Percentiles rank a stretch among this genome's conserved stretches.
These are phyloP conservation scores for Pleodorina starrii DNA, from an alignment of 139 green algal genomes.

Conservation along the genomic window DNA sequence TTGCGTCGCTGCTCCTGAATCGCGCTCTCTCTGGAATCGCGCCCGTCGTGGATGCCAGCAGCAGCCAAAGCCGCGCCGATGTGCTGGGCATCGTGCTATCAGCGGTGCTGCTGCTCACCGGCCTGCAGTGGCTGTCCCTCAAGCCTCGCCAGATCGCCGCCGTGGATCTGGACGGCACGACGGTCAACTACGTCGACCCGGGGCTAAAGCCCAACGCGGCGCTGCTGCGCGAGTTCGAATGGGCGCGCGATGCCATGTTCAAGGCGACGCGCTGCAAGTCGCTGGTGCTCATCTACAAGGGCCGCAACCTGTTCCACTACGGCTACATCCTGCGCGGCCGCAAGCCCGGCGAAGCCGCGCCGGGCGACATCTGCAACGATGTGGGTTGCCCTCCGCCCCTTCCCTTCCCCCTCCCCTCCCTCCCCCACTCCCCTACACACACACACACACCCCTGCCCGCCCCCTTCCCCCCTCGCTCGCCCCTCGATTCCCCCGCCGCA, in stretches of 20 bases:
- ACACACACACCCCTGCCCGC: not conserved
- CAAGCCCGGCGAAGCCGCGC: constrained; percentile 30
- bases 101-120: constrained; percentile 89
- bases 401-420: not conserved
- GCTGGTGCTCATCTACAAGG: constrained; percentile 73
- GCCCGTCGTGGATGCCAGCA: constrained; percentile 84
- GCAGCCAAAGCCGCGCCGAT: constrained; percentile 89
- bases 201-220: constrained; percentile 56
- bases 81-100: constrained; percentile 89
- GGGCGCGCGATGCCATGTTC: constrained; percentile 76
- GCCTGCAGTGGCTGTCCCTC: constrained; percentile 92
- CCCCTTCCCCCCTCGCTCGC: not conserved
- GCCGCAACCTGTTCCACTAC: constrained; percentile 62
- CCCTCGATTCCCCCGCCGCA: not conserved
- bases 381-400: not conserved
- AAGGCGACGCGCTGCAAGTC: constrained; percentile 65
- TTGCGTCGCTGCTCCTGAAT: constrained; percentile 62
- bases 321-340: constrained; percentile 32
- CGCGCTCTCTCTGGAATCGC: constrained; percentile 73
- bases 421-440: not conserved
- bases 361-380: constrained; percentile 73
- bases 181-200: constrained; percentile 56
- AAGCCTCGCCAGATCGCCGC: constrained; percentile 59
- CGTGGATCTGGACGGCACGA: constrained; percentile 24
- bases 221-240: constrained; percentile 70